Conservation (phyloP, 352 stramenopile genomes). For the Phytopythium helicoides region DNA sequence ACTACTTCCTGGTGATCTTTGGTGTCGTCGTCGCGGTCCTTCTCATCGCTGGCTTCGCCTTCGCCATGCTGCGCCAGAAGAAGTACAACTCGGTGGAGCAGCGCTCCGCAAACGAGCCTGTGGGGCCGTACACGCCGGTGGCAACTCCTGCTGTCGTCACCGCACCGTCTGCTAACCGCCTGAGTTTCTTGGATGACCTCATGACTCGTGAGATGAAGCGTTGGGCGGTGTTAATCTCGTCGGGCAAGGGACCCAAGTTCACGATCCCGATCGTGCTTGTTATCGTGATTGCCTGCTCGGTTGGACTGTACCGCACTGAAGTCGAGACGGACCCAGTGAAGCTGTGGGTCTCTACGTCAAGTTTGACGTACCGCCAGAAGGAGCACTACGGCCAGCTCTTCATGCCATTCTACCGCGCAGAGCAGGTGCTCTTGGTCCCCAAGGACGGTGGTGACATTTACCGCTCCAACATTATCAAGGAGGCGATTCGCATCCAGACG, state of each 20-base stretch:
- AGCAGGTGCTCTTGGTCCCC: slow-evolving; percentile 61
- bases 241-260: slow-evolving; percentile 31
- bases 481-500: slow-evolving; percentile 49
- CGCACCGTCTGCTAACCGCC: slow-evolving; percentile 10
- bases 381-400: slow-evolving; percentile 63
- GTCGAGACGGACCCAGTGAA: slow-evolving; percentile 66
- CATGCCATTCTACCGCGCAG: slow-evolving; percentile 69
- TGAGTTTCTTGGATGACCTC: slow-evolving; percentile 47
- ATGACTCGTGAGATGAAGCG: slow-evolving; percentile 34
- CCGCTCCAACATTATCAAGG: slow-evolving; percentile 43
- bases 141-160: slow-evolving; percentile 17
- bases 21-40: slow-evolving; percentile 28
- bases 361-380: slow-evolving; percentile 48
- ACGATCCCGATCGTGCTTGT: slow-evolving; percentile 35
- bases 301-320: slow-evolving; percentile 40
- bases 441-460: slow-evolving; percentile 61
- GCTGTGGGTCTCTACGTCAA: slow-evolving; percentile 59
- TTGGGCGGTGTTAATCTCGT: slow-evolving; percentile 42
- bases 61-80: slow-evolving; percentile 23
- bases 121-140: slow-evolving; percentile 22
- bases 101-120: slow-evolving; percentile 13
- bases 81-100: slow-evolving; percentile 14
- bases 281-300: slow-evolving; percentile 31
- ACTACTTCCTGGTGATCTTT: slow-evolving; percentile 53
- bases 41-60: slow-evolving; percentile 40